Evolutionary conservation across 176 grass and related monocot species (phyloP).

Genomic region (Alopecurus myosuroides): DNA sequence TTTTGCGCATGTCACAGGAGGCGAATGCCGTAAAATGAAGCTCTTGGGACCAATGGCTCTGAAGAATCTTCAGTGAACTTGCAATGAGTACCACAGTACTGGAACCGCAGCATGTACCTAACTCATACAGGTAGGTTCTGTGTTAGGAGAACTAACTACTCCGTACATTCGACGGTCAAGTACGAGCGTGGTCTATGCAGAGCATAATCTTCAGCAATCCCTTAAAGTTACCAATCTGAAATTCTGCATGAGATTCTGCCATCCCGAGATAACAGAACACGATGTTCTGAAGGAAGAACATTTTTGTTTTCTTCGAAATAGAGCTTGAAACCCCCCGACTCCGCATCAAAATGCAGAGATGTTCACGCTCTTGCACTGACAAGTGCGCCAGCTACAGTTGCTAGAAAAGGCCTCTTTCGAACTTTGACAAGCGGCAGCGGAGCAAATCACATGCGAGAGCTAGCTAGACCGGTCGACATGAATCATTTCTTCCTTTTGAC

Average conservation of each 20-base stretch:
- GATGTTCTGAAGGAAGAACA: not conserved
- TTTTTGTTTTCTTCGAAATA: too few species aligned
- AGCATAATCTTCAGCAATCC: too few species aligned
- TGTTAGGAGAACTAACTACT: not conserved
- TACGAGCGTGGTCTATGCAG: too few species aligned
- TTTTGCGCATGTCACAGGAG: not conserved
- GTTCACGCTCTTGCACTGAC: not conserved
- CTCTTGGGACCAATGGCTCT: not conserved
- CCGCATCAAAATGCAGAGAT: not conserved
- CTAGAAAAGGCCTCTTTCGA: not conserved
- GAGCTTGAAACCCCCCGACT: too few species aligned
- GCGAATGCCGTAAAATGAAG: not conserved
- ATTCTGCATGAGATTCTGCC: not conserved
- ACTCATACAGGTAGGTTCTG: not conserved
- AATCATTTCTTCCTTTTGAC: slow-evolving; percentile 23
- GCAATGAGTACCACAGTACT: not conserved
- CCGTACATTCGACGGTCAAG: too few species aligned
- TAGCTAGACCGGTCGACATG: slow-evolving; percentile 1
- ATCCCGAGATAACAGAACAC: not conserved
- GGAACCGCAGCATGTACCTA: not conserved
- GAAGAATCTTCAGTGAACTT: not conserved
- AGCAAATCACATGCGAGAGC: slow-evolving; percentile 4
- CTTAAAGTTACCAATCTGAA: too few species aligned
- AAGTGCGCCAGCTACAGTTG: not conserved
- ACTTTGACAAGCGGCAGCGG: not conserved